phyloP scores from a whole-genome alignment of 2,329 filamentous ascomycete species.

The Colletotrichum agaves region DNA sequence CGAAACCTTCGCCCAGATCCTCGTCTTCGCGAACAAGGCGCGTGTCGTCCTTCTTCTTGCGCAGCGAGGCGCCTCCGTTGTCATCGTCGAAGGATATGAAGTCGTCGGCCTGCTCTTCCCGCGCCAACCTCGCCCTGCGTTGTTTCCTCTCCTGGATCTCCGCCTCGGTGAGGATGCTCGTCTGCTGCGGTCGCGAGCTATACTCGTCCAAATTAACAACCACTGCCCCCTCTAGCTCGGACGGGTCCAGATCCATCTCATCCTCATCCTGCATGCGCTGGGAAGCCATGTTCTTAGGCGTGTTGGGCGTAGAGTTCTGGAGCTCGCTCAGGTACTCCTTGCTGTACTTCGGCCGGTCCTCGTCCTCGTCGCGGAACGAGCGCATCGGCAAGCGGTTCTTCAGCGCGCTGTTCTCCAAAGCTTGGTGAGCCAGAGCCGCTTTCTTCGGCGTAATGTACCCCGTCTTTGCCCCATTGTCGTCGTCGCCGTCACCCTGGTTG shows the following conservation, averaged over 20 bases:
- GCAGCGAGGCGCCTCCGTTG: conserved; percentile 47
- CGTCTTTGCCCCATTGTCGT: conserved; percentile 62
- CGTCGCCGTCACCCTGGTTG: conserved; percentile 57
- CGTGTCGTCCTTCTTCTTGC: conserved; percentile 66
- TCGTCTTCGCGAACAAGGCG: conserved; percentile 88
- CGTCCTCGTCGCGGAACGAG: conserved; percentile 64
- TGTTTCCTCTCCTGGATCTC: conserved; percentile 54
- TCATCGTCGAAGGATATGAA: conserved; percentile 73
- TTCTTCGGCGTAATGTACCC: conserved; percentile 72
- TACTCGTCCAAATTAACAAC: conserved; percentile 67
- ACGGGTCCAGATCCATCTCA: conserved; percentile 66
- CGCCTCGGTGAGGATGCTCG: conserved; percentile 51
- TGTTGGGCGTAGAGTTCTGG: conserved; percentile 85
- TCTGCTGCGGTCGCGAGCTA: conserved; percentile 46
- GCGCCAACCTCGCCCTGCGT: conserved; percentile 82
- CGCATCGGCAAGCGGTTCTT: conserved; percentile 69
- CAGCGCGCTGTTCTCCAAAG: conserved; percentile 73
- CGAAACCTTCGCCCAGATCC: conserved; percentile 92
- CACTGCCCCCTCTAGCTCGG: conserved; percentile 71
- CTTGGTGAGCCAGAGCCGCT: conserved; percentile 69
- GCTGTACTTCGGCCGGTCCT: conserved; percentile 82
- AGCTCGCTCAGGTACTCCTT: conserved; percentile 88
- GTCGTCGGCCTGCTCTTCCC: conserved; percentile 67
- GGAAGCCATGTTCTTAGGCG: conserved; percentile 71
- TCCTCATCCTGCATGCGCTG: conserved; percentile 57